Evolutionary conservation across 148 eudicot genomes (phyloP).

Genomic region (Gaultheria prostrata): DNA sequence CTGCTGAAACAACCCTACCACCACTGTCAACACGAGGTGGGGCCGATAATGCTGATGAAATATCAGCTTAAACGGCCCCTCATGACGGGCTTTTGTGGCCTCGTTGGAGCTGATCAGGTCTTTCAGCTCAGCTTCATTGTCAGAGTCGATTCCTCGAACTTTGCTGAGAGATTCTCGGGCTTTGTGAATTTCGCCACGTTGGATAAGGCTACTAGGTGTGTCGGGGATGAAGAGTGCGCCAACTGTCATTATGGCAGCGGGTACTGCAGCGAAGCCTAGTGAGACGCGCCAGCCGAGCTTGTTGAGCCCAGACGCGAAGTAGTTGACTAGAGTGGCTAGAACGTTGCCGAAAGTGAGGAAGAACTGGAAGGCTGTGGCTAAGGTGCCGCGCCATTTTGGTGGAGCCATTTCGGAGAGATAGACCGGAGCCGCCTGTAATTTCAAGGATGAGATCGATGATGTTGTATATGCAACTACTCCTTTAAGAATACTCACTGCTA

Average conservation of each 20-base stretch:
- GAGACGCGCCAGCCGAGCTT: constrained; percentile 44
- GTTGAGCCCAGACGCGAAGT: constrained; percentile 8
- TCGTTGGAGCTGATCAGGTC: constrained; percentile 34
- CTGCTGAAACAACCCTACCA: constrained; percentile 46
- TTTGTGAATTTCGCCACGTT: constrained; percentile 31
- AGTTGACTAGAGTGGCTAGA: constrained; percentile 38
- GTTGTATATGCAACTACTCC: no score
- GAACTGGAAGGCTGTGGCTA: constrained; percentile 46
- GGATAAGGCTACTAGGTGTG: constrained; percentile 44
- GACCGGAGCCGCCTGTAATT: constrained; percentile 32
- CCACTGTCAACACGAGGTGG: constrained; percentile 38
- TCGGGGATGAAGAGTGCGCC: constrained; percentile 41
- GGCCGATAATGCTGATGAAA: constrained; percentile 40
- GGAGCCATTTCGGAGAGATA: constrained; percentile 35
- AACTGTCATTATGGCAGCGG: constrained; percentile 39
- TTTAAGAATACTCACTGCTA: no score
- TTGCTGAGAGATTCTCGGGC: constrained; percentile 33
- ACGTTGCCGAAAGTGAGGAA: constrained; percentile 40
- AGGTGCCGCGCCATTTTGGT: constrained; percentile 46
- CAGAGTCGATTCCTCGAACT: constrained; percentile 26
- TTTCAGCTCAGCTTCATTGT: constrained; percentile 33
- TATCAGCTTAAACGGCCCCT: constrained; percentile 31
- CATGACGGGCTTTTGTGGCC: constrained; percentile 17
- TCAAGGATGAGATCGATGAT: no score
- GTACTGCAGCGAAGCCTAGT: constrained; percentile 39